phyloP scores from a whole-genome alignment of 2,329 filamentous ascomycete species.

The Diplodia sapinea region DNA sequence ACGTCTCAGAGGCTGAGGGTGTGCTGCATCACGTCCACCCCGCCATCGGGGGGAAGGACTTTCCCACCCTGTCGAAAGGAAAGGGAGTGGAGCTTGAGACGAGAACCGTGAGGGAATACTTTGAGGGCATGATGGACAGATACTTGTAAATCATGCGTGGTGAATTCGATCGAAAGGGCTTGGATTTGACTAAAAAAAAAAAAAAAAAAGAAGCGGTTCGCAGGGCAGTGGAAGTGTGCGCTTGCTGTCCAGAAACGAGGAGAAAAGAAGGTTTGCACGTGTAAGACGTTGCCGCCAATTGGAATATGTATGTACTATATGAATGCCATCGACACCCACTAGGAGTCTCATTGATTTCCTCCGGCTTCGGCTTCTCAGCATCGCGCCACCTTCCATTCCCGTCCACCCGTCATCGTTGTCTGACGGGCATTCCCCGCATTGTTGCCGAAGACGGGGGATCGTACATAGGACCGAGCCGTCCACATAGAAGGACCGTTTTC shows the following conservation, averaged over 20 bases:
- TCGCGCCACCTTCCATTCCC: not conserved
- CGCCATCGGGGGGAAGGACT: not conserved
- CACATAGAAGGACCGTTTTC: not conserved
- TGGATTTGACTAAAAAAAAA: not conserved
- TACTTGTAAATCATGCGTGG: slow-evolving; percentile 3
- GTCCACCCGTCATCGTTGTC: not conserved
- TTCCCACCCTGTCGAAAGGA: not conserved
- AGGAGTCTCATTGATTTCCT: not conserved
- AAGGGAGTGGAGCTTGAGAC: not conserved
- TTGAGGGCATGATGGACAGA: slow-evolving; percentile 16
- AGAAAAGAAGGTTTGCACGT: not conserved
- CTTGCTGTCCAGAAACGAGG: not conserved
- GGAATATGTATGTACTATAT: slow-evolving; percentile 11
- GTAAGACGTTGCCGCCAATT: not conserved
- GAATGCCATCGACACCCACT: not conserved
- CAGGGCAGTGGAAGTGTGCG: too few relatives aligned
- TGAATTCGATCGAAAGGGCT: not conserved
- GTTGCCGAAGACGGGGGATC: not conserved
- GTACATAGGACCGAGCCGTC: too few relatives aligned
- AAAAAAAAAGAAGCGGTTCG: not conserved
- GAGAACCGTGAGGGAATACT: not conserved
- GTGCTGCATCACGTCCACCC: not conserved
- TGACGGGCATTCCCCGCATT: not conserved
- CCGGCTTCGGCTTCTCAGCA: not conserved
- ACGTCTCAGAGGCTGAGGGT: not conserved